Conservation (phyloP, 1,284 basidiomycete genomes). For the Puccinia horiana region DNA sequence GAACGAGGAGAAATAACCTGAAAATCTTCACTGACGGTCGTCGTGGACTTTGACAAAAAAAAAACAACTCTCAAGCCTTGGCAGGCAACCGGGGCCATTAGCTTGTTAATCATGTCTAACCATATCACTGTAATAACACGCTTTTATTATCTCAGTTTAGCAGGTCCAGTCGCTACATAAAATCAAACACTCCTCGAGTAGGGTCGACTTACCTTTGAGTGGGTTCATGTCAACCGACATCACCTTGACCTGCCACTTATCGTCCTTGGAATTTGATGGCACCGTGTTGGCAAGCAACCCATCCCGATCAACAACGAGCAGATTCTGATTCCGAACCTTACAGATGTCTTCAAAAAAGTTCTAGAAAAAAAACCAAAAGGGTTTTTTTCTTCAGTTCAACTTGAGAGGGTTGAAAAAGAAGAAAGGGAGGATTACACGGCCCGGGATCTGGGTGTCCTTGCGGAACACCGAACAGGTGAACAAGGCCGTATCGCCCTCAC, state of each 20-base stretch:
- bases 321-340: background rate
- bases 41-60: too few relatives aligned
- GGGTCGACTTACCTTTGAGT: background rate
- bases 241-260: background rate
- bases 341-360: conserved; percentile 22
- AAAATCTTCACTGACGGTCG: too few relatives aligned
- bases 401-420: background rate
- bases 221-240: conserved; percentile 3
- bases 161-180: background rate
- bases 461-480: conserved; percentile 22
- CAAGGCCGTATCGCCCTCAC: background rate
- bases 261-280: background rate
- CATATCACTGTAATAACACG: background rate
- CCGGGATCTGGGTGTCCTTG: background rate
- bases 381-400: background rate
- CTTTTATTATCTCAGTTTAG: conserved; percentile 2
- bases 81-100: background rate
- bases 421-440: background rate
- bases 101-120: background rate
- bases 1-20: background rate
- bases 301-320: background rate
- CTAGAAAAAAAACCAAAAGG: background rate
- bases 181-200: background rate
- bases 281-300: background rate
- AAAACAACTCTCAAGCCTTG: background rate